phyloP scores from a whole-genome alignment of 2,329 filamentous ascomycete species.

The Fusarium papillatum region DNA sequence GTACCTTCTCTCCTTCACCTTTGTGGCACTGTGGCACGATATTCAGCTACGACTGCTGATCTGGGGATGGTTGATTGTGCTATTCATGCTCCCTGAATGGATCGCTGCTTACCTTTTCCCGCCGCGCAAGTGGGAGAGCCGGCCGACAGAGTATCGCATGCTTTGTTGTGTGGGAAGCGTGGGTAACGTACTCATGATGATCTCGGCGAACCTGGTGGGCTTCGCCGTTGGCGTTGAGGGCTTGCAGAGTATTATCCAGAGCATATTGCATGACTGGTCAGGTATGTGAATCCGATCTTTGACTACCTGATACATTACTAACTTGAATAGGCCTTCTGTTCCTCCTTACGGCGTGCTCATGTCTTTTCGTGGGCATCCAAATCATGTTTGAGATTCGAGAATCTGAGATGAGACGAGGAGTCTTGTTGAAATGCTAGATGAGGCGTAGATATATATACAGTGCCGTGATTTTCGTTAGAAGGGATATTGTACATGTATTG shows the following conservation, averaged over 20 bases:
- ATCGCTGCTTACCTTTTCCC: constrained; percentile 81
- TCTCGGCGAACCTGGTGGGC: constrained; percentile 93
- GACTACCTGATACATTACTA: constrained; percentile 34
- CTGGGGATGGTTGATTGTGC: constrained; percentile 96
- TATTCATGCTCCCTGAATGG: constrained; percentile 94
- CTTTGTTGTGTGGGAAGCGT: constrained; percentile 87
- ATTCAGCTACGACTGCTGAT: constrained; percentile 91
- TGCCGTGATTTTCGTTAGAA: neutral
- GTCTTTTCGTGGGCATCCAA: constrained; percentile 87
- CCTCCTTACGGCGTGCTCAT: constrained; percentile 76
- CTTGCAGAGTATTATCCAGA: constrained; percentile 79
- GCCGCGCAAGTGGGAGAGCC: constrained; percentile 74
- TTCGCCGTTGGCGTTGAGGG: constrained; percentile 96
- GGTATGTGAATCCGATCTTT: constrained; percentile 58
- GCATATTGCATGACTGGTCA: constrained; percentile 82
- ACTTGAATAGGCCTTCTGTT: constrained; percentile 74
- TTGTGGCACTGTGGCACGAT: constrained; percentile 98
- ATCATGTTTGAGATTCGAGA: constrained; percentile 98
- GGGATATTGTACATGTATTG: constrained; percentile 29
- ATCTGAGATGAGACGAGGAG: constrained; percentile 84
- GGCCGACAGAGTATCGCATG: constrained; percentile 81
- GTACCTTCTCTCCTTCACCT: constrained; percentile 91
- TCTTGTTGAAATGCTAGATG: constrained; percentile 83
- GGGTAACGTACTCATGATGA: constrained; percentile 93
- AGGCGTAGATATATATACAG: neutral